Conservation (phyloP, 2,329 filamentous ascomycete genomes). For the Fusarium lyarnte region DNA sequence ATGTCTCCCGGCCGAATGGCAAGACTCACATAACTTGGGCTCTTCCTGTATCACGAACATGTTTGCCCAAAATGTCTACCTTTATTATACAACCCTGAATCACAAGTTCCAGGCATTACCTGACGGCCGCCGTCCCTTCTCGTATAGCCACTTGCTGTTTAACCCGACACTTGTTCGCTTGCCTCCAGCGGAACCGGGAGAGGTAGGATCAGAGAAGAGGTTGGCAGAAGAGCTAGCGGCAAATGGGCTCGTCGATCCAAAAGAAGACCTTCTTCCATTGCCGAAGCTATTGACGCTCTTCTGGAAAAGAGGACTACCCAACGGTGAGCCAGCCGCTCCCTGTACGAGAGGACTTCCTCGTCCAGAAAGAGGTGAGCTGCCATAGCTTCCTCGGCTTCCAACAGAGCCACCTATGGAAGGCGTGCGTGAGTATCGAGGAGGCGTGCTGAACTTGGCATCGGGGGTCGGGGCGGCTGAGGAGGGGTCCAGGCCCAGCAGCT, state of each 20-base stretch:
- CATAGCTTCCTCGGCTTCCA: slow-evolving; percentile 66
- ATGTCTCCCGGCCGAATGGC: not conserved
- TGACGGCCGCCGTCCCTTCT: slow-evolving; percentile 73
- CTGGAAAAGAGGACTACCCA: slow-evolving; percentile 69
- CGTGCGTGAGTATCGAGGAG: slow-evolving; percentile 85
- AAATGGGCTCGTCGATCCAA: slow-evolving; percentile 66
- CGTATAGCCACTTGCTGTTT: slow-evolving; percentile 96
- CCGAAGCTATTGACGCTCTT: slow-evolving; percentile 67
- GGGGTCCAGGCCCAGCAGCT: slow-evolving; percentile 82
- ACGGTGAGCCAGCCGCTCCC: slow-evolving; percentile 48
- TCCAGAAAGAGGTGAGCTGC: slow-evolving; percentile 67
- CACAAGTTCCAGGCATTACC: slow-evolving; percentile 54
- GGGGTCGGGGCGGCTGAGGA: slow-evolving; percentile 71
- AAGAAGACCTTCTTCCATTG: slow-evolving; percentile 67
- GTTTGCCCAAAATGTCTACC: not conserved
- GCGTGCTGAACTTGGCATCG: slow-evolving; percentile 78
- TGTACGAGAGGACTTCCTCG: slow-evolving; percentile 59
- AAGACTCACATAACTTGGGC: slow-evolving; percentile 3
- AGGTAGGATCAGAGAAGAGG: slow-evolving; percentile 67
- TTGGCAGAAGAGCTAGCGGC: slow-evolving; percentile 59
- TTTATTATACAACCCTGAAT: slow-evolving; percentile 12
- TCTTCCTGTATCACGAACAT: slow-evolving; percentile 17
- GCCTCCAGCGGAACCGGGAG: slow-evolving; percentile 72
- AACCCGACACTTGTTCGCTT: slow-evolving; percentile 79
- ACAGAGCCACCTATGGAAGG: slow-evolving; percentile 72